Conservation (phyloP, 2,329 filamentous ascomycete genomes). For the Penicillium sp. region DNA sequence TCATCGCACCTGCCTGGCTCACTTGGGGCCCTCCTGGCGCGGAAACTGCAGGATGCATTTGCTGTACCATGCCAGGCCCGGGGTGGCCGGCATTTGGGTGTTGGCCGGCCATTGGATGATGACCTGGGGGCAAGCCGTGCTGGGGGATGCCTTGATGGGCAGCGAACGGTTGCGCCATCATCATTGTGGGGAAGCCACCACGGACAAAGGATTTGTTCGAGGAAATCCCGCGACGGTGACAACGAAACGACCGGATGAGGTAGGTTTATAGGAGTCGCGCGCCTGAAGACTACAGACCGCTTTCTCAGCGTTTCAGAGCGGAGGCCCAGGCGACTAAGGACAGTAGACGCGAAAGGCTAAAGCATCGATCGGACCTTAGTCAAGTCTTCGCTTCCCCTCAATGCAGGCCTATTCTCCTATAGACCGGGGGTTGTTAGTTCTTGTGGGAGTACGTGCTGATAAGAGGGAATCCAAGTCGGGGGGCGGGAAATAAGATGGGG, state of each 20-base stretch:
- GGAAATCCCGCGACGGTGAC: slow-evolving; percentile 18
- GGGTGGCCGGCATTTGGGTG: slow-evolving; percentile 56
- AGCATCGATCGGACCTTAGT: slow-evolving; percentile 32
- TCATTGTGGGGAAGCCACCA: slow-evolving; percentile 46
- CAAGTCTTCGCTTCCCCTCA: slow-evolving; percentile 25
- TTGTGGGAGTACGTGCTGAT: slow-evolving; percentile 9
- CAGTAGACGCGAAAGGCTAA: slow-evolving; percentile 28
- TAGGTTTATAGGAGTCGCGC: slow-evolving; percentile 19
- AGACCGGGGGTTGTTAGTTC: slow-evolving; percentile 6
- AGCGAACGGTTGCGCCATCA: slow-evolving; percentile 54
- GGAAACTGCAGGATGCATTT: slow-evolving; percentile 59
- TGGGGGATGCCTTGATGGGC: slow-evolving; percentile 57
- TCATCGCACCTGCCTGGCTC: slow-evolving; percentile 60
- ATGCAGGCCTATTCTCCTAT: slow-evolving; percentile 19
- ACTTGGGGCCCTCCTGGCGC: slow-evolving; percentile 56
- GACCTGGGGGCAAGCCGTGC: slow-evolving; percentile 56
- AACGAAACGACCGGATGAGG: slow-evolving; percentile 8
- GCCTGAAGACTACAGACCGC: slow-evolving; percentile 29
- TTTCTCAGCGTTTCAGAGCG: slow-evolving; percentile 34
- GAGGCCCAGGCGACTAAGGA: slow-evolving; percentile 33
- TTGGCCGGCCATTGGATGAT: slow-evolving; percentile 58
- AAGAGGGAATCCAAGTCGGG: slow-evolving; percentile 10
- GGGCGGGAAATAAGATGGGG: slow-evolving; percentile 14
- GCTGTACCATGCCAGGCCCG: slow-evolving; percentile 49
- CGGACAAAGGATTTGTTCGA: slow-evolving; percentile 26